A percentile compares a stretch with the other conserved stretches of the same genome.
Conservation (phyloP, 441 rosid species). For the Gossypium aridum region DNA sequence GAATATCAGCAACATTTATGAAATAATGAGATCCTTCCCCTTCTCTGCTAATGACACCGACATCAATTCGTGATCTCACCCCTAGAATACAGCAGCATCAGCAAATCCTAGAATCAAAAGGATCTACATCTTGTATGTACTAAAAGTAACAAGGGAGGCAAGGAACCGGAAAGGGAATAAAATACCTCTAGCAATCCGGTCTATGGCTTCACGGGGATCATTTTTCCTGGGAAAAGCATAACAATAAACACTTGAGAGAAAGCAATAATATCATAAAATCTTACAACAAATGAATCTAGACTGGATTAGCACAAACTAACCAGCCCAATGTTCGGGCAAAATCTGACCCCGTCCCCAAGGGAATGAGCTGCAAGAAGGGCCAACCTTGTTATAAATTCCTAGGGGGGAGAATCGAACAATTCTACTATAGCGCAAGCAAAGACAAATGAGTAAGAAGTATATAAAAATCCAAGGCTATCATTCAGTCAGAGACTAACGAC, state of each 20-base stretch:
- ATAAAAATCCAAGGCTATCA: not conserved
- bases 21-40: conserved; percentile 25
- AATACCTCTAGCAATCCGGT: conserved; percentile 75
- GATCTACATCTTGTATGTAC: conserved; percentile 19
- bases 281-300: conserved; percentile 10
- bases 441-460: not conserved
- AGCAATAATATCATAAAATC: conserved; percentile 4
- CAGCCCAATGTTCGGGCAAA: conserved; percentile 92
- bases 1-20: conserved; percentile 64
- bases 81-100: not conserved
- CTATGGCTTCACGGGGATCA: conserved; percentile 77
- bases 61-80: not conserved
- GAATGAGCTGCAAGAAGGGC: conserved; percentile 63
- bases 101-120: not conserved
- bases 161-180: not conserved
- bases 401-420: not conserved
- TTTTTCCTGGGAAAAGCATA: conserved; percentile 52
- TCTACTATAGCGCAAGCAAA: not conserved
- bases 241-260: conserved; percentile 6
- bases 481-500: not conserved
- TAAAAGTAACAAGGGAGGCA: not conserved
- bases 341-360: conserved; percentile 96
- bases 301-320: conserved; percentile 43
- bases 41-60: conserved; percentile 2
- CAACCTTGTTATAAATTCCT: conserved; percentile 15